Base-by-base conservation (phyloP, 2,329 filamentous ascomycete genomes). In the Cytospora piceicola region DNA sequence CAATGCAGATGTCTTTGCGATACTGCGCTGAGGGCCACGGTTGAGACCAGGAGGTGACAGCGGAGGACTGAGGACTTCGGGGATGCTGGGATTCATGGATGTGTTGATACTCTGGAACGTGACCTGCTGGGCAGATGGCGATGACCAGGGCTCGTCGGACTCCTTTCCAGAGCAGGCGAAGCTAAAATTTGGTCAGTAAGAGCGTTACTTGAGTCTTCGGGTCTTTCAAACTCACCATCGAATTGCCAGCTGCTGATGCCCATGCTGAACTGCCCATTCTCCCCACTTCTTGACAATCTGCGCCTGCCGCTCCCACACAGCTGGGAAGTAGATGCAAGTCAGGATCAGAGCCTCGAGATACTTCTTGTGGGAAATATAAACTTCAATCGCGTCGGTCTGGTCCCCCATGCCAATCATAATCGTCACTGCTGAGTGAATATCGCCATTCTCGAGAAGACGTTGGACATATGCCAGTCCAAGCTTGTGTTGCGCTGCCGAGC, bases 261-360 rank as follows among this genome's bases (percentile, higher is more conserved):
- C 90, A 71, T 95, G 90, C 69, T 91, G 89, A 15, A 97, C 89
- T 46, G 94, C 92, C 80, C 91, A 89, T 73, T 97, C 94, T 65
- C 95, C 95, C 95, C 95, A 99, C 81, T 95, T 94, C 71, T 92
- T 88, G 69, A 97, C 88, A 57, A 99, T 87, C 72, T 91, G 90
- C 15, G 91, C 90, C 76, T 97, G 93, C 36, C 94, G 87, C 72
- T 95, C 91, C 95, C 95, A 99, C 67, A 97, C 94, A 0, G 84
- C 81, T 0, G 94, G 93, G 72, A 90, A 93, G 30, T 90, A 85
- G 15, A 97, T 82, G 72, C 93, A 96, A 0, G 93, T 91, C 69
- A 99, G 83, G 17, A 99, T 85, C 36, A 98, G 83, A 2, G 95
- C 94, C 78, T 99, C 95, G 90, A 99, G 91, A 75, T 90, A 96